Evolutionary conservation across 352 stramenopile species (phyloP), one percentile per base, ranked within the genome.

Genomic region (Phytophthora syringae): DNA sequence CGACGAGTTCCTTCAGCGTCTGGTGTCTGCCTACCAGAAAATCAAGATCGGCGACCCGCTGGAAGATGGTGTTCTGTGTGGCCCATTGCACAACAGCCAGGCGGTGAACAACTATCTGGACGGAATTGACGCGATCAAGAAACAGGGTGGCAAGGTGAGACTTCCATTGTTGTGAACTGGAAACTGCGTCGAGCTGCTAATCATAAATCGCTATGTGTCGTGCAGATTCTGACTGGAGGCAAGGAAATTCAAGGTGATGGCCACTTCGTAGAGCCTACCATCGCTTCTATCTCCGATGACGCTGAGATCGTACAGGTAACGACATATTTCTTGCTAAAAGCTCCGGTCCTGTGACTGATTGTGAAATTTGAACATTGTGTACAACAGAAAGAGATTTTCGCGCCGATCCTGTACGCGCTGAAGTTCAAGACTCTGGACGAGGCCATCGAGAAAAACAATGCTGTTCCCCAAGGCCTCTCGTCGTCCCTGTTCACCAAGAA

Each of bases 401-500:
- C 93, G 9, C 92, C 92, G 16, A 95, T 98, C 59, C 60, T 97
- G 53, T 98, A 98, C 61, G 86, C 94, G 13, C 66, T 96, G 60
- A 97, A 96, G 77, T 95, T 97, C 56, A 88, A 91, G 68, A 84
- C 74, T 21, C 75, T 98, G 11, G 92, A 98, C 18, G 92, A 98
- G 63, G 92, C 84, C 20, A 98, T 98, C 42, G 86, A 90, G 52
- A 84, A 92, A 52, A 97, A 98, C 82, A 98, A 98, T 52, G 80
- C 79, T 44, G 93, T 98, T n/a, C 85, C 87, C 2, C 93, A 98
- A 76, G 93, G 93, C 16, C 62, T 98, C n/a, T 97, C 86, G 22
- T 95, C 86, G 39, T 93, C 93, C 24, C 58, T 98, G 25, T 98
- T 98, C 68, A 98, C 92, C 40, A 94, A 89, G 64, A 94, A 96